These are phyloP conservation scores for Penstemon davidsonii DNA, from an alignment of 257 asterid species.

Conservation along the genomic window DNA sequence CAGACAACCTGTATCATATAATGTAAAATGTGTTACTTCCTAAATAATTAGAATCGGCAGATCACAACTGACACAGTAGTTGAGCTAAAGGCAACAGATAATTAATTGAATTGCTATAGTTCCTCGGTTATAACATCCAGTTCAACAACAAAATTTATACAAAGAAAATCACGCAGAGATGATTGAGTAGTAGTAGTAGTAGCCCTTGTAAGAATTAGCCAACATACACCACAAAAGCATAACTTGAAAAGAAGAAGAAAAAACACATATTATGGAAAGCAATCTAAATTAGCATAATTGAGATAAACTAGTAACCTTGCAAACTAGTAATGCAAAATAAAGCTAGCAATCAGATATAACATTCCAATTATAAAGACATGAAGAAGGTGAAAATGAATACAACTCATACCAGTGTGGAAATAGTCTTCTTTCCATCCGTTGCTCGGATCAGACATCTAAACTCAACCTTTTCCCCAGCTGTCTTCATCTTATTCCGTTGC, in stretches of 20 bases:
- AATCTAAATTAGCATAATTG: too few relatives aligned
- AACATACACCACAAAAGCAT: neutral
- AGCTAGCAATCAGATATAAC: constrained; percentile 4
- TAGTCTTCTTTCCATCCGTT: constrained; percentile 77
- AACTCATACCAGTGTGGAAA: constrained; percentile 61
- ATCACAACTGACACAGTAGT: too few relatives aligned
- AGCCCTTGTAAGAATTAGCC: neutral
- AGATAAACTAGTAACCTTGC: too few relatives aligned
- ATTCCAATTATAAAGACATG: neutral
- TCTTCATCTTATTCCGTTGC: constrained; percentile 61
- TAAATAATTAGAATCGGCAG: too few relatives aligned
- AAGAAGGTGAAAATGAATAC: neutral
- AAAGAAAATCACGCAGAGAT: too few relatives aligned
- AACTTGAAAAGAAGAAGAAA: neutral
- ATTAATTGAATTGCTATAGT: too few relatives aligned
- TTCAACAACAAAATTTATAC: too few relatives aligned
- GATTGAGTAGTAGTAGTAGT: neutral
- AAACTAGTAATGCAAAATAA: neutral
- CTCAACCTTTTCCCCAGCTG: constrained; percentile 68
- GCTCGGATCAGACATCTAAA: constrained; percentile 80
- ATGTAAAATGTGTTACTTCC: too few relatives aligned
- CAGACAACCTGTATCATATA: too few relatives aligned
- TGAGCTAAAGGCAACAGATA: too few relatives aligned
- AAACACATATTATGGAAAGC: too few relatives aligned
- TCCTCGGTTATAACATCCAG: too few relatives aligned